Evolutionary conservation across 257 asterid genomes (phyloP), one percentile per base, ranked within the genome.

Genomic region (Solanum megistacrolobum): DNA sequence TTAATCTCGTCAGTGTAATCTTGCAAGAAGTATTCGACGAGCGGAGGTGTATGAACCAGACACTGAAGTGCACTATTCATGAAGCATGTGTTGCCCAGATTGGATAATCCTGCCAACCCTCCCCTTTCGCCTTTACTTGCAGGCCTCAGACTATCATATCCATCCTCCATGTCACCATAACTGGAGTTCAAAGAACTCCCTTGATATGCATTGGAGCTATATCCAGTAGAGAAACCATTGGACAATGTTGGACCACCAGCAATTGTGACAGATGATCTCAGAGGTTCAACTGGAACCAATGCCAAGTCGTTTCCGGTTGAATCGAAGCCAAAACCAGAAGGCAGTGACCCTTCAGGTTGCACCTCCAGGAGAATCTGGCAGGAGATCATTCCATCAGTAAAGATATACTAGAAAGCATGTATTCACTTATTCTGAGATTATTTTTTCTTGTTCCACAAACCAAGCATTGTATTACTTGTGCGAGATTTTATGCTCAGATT

Each of bases 11-110:
- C 92, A 83, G 92, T 94, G 90, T 94, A 97, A 88, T 95, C 98
- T 89, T 95, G 92, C 93, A 96, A 87, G 94, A 97, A 97, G 93
- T 92, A 97, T 87, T 96, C 95, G 46, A 84, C 95, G 18, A 97
- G 95, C 87, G 92, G 96, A 25, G 98, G 98, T 46, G 99, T 97
- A 91, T 97, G 99, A 91, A 93, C 99, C 89, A 97, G 92, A 92
- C 99, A 97, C 90, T 97, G 99, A 88, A 97, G 91, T 69, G 99
- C 88, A 91, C 99, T 97, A 88, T 97, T 97, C 99, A 97, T 97
- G 91, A 97, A 97, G 93, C 99, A 97, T 69, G 99, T 97, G 89
- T 97, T 97, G 87, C 99, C 99, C 92, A 97, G 91, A 91, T 97
- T 97, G 74, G 94, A 98, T 93, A 97, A 76, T 88, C 99, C 99